Conservation (phyloP, 176 grass and related monocot species). For the Oryza australiensis region DNA sequence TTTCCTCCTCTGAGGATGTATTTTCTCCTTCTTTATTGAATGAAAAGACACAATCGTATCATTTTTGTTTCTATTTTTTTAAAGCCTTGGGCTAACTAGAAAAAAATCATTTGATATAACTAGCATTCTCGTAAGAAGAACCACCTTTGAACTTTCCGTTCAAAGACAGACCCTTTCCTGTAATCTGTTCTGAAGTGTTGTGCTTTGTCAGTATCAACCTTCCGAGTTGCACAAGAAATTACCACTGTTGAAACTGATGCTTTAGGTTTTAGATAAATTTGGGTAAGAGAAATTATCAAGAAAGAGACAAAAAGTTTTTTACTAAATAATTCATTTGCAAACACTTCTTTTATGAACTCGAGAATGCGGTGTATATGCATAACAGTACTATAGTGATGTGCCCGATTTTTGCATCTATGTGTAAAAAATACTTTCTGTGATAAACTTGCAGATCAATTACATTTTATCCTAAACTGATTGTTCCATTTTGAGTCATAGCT, state of each 20-base stretch:
- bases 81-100: conserved; percentile 57
- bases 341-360: background rate
- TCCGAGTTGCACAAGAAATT: background rate
- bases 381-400: background rate
- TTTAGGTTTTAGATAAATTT: too few species aligned
- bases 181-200: background rate
- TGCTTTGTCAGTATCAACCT: background rate
- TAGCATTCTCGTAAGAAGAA: background rate
- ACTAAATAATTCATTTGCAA: too few species aligned
- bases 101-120: background rate
- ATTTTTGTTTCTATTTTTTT: too few species aligned
- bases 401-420: conserved; percentile 4
- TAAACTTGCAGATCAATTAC: conserved; percentile 23
- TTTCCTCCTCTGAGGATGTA: too few species aligned
- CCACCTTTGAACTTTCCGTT: background rate
- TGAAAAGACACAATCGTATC: too few species aligned
- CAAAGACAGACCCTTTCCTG: background rate
- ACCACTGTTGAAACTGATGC: too few species aligned
- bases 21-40: too few species aligned
- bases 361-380: background rate
- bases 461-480: background rate
- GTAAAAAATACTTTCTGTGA: too few species aligned
- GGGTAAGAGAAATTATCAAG: too few species aligned
- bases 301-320: too few species aligned
- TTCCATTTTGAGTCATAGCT: background rate